Percentiles rank a stretch among this genome's conserved stretches.
phyloP scores from a whole-genome alignment of 2,329 filamentous ascomycete species.

The Beauveria sp. region DNA sequence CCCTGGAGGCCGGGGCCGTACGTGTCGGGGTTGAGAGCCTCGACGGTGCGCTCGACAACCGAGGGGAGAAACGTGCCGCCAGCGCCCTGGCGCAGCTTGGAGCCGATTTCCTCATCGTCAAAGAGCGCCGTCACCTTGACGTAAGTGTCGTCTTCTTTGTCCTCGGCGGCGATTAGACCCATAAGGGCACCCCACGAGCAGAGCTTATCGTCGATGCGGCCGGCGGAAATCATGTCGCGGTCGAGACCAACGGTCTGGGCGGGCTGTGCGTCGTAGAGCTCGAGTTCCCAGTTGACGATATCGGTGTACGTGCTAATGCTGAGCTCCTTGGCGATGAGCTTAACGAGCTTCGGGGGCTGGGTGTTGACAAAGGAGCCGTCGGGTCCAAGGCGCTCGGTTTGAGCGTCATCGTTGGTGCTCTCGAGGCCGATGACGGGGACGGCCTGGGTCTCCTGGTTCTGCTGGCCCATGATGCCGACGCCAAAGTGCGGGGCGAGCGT shows the following conservation, averaged over 20 bases:
- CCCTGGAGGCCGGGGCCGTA: conserved; percentile 58
- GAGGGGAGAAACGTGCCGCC: conserved; percentile 79
- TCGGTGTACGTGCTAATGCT: conserved; percentile 59
- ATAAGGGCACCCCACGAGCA: conserved; percentile 90
- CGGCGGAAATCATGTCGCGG: conserved; percentile 89
- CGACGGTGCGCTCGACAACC: conserved; percentile 73
- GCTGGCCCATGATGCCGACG: conserved; percentile 55
- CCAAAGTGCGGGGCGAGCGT: conserved; percentile 94
- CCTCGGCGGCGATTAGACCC: conserved; percentile 64
- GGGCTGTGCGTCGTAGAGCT: conserved; percentile 86
- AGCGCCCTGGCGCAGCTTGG: conserved; percentile 81
- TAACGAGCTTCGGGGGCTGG: conserved; percentile 78
- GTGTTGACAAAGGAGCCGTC: conserved; percentile 68
- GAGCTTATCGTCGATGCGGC: conserved; percentile 94
- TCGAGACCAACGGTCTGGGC: conserved; percentile 78
- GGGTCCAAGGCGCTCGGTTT: conserved; percentile 44
- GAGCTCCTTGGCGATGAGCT: conserved; percentile 73
- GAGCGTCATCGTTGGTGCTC: conserved; percentile 45
- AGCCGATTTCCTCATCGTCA: conserved; percentile 95
- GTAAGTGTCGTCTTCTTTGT: conserved; percentile 50
- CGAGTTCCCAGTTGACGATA: conserved; percentile 94
- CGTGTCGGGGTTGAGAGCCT: conserved; percentile 49
- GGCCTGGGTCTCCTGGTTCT: conserved; percentile 87
- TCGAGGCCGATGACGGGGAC: conserved; percentile 91
- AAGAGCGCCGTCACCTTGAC: conserved; percentile 92